Percentiles rank a stretch among this genome's conserved stretches.
These are phyloP conservation scores for Magnusiomyces suaveolens DNA, from an alignment of 1,139 yeast species.

Conservation along the genomic window DNA sequence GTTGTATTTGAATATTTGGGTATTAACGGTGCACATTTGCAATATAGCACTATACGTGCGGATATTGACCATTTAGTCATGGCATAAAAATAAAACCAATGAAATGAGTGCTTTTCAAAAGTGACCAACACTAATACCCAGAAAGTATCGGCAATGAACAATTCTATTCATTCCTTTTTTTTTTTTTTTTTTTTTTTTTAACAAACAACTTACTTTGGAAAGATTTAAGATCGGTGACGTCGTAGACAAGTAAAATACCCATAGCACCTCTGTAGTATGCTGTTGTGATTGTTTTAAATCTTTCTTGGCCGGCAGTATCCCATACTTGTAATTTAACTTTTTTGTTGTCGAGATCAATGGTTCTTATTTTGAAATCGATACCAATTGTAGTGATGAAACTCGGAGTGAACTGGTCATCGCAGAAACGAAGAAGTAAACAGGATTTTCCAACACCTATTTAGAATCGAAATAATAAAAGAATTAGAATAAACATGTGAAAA, in stretches of 20 bases:
- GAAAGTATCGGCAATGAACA: too few species aligned
- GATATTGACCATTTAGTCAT: too few species aligned
- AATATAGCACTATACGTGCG: too few species aligned
- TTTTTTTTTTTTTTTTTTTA: too few species aligned
- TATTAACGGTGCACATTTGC: too few species aligned
- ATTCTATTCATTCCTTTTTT: too few species aligned
- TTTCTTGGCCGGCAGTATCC: conserved; percentile 99
- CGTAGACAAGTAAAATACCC: conserved; percentile 94
- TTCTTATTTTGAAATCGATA: conserved; percentile 93
- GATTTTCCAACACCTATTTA: conserved; percentile 76
- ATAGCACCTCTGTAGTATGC: conserved; percentile 98
- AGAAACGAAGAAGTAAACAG: conserved; percentile 85
- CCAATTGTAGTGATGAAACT: conserved; percentile 96
- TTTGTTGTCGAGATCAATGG: conserved; percentile 87
- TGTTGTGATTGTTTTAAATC: conserved; percentile 95
- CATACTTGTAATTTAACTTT: conserved; percentile 91
- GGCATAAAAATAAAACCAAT: too few species aligned
- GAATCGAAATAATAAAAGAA: too few species aligned
- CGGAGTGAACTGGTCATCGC: conserved; percentile 94
- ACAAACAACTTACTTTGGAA: conserved; percentile 55
- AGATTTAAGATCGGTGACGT: conserved; percentile 89
- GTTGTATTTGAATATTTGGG: too few species aligned
- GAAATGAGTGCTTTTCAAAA: too few species aligned
- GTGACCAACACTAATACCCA: too few species aligned
- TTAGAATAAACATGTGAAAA: too few species aligned